Percentiles rank a stretch among this genome's conserved stretches.
Conservation (phyloP, 2,329 filamentous ascomycete genomes). For the Parasarocladium wereldwijsianum region DNA sequence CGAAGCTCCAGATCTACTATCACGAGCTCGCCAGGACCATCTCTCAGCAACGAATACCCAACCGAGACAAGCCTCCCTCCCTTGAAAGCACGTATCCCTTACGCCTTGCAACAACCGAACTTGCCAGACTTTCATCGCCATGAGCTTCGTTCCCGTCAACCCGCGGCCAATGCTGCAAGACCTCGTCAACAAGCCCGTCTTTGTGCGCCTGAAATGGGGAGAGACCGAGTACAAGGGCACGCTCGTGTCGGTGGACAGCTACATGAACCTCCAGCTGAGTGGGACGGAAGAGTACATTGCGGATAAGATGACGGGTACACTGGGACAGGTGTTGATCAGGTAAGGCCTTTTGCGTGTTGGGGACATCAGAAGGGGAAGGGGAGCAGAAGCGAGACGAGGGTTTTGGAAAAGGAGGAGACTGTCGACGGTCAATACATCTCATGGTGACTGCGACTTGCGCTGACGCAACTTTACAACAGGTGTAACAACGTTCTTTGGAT, state of each 20-base stretch:
- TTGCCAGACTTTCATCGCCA: too few species aligned
- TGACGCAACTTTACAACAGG: constrained; percentile 26
- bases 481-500: constrained; percentile 99
- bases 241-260: constrained; percentile 86
- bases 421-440: too few species aligned
- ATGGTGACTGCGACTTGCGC: constrained; percentile 7
- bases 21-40: too few species aligned
- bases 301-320: constrained; percentile 66
- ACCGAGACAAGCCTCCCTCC: too few species aligned
- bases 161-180: constrained; percentile 92
- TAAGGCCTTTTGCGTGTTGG: constrained; percentile 21
- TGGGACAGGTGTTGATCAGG: constrained; percentile 90
- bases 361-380: not conserved
- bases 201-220: constrained; percentile 94
- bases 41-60: too few species aligned
- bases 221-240: constrained; percentile 94
- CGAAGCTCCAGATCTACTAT: too few species aligned
- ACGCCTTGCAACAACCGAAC: too few species aligned
- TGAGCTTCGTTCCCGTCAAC: constrained; percentile 77
- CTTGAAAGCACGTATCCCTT: too few species aligned
- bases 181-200: constrained; percentile 80
- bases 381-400: not conserved
- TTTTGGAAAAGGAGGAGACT: not conserved
- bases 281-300: constrained; percentile 87
- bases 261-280: constrained; percentile 96